Base-by-base conservation (phyloP, 2,329 filamentous ascomycete genomes). In the Podosphaera fusca region DNA sequence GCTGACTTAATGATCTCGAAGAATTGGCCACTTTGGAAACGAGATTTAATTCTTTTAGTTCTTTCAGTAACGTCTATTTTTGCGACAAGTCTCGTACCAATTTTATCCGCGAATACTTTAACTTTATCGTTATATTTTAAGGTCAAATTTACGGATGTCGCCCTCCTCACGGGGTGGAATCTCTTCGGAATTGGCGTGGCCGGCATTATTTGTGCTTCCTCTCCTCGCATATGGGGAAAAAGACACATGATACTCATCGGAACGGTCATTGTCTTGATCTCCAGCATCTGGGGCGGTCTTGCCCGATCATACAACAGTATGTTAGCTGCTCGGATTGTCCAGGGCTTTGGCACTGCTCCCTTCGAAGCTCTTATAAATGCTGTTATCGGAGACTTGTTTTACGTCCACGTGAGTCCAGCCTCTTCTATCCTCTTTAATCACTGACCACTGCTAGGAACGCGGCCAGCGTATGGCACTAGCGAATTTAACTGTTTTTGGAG, bases 351-450 rank as follows among this genome's bases (percentile, higher is more conserved):
- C 0, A 75, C 88, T 21, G 88, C 88, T 7, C 89, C 90, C 0
- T 95, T 92, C 62, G 90, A 96, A 70, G 85, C 86, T 0, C 72
- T 95, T 31, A 83, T 95, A 58, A 95, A 94, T 69, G 87, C 87
- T 0, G 83, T 81, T 54, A 85, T 95, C 5, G 90, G 88, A 46
- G 90, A 96, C 68, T 68, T 96, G 55, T 95, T 90, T 70, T 92
- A 82, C 68, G 87, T 95, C 33, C 90, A 90, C 71, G 80, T 85
- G 69, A 69, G 78, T 21, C 21, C 21, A 21, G 21, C 21, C 21
- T 21, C 21, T 21, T 21, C 21, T 57, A 70, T 95, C 3, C 81
- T 87, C 0, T 70, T 84, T 9, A 72, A 95, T 29, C 72, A 92
- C 59, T 77, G 94, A 61, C 80, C 89, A 61, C 86, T 86, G 54